A percentile compares a stretch with the other conserved stretches of the same genome.
phyloP scores from a whole-genome alignment of 805 yeast species.

The Candida maesae region DNA sequence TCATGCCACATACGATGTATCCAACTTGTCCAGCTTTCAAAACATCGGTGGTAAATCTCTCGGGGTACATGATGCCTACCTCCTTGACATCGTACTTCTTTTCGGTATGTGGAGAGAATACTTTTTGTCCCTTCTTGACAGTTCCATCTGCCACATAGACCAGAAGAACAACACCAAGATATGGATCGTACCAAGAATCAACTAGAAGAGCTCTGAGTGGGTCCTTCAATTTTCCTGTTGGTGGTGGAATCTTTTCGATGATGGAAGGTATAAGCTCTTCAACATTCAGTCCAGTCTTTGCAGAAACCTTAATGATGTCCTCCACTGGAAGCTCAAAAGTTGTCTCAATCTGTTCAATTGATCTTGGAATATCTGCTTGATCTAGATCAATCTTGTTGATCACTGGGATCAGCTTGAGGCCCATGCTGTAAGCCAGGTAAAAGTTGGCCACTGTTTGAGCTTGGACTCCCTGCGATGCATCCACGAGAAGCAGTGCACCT shows the following conservation, averaged over 20 bases:
- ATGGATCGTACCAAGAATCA: conserved; percentile 97
- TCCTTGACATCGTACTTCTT: conserved; percentile 84
- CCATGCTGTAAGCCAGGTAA: conserved; percentile 83
- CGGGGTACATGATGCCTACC: conserved; percentile 95
- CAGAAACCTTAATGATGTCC: conserved; percentile 81
- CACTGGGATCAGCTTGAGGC: conserved; percentile 77
- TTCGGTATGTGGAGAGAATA: conserved; percentile 73
- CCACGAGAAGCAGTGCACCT: conserved; percentile 86
- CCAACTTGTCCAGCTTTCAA: conserved; percentile 92
- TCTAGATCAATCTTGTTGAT: conserved; percentile 90
- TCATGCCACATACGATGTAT: conserved; percentile 93
- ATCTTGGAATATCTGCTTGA: conserved; percentile 76
- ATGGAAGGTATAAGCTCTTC: conserved; percentile 76
- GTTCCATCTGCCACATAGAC: conserved; percentile 83
- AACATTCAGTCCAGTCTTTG: conserved; percentile 85
- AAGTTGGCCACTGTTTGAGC: conserved; percentile 99
- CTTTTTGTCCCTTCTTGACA: conserved; percentile 67
- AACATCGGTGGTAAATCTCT: conserved; percentile 57
- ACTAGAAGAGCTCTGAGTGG: conserved; percentile 77
- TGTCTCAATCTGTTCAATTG: conserved; percentile 78
- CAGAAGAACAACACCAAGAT: conserved; percentile 83
- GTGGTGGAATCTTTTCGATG: conserved; percentile 77
- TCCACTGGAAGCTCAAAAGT: conserved; percentile 76
- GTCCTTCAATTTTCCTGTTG: conserved; percentile 47
- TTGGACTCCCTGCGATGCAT: conserved; percentile 95